Conservation (phyloP, 495 filamentous ascomycete species). For the Penicillium lividum region DNA sequence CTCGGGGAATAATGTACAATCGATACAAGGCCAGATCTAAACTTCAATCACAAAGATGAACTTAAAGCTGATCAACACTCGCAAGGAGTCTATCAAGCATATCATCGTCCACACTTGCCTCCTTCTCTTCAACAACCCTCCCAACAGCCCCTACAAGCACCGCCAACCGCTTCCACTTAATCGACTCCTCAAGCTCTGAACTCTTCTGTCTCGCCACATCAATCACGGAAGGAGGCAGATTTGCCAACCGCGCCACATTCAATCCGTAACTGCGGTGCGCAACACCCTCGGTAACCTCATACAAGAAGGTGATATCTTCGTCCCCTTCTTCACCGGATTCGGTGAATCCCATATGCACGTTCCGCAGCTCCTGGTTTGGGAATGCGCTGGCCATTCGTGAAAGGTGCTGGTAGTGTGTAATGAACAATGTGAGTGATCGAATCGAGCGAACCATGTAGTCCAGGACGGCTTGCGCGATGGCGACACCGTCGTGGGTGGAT, state of each 20-base stretch:
- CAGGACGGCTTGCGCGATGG: conserved; percentile 91
- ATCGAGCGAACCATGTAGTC: conserved; percentile 76
- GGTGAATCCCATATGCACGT: conserved; percentile 83
- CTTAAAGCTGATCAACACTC: conserved; percentile 42
- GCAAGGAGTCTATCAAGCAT: conserved; percentile 38
- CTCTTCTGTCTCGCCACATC: conserved; percentile 80
- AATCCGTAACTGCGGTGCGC: conserved; percentile 92
- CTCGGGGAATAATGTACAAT: conserved; percentile 17
- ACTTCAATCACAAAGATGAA: conserved; percentile 35
- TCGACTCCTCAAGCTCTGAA: conserved; percentile 72
- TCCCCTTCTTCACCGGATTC: conserved; percentile 46
- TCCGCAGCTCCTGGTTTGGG: conserved; percentile 58
- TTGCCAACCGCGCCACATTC: conserved; percentile 87
- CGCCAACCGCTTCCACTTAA: conserved; percentile 57
- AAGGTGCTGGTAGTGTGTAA: conserved; percentile 94
- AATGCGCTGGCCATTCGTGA: conserved; percentile 70
- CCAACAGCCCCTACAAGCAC: conserved; percentile 43
- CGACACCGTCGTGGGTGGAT: conserved; percentile 91
- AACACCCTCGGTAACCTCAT: conserved; percentile 81
- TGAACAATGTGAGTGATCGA: conserved; percentile 81
- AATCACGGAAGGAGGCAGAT: conserved; percentile 72
- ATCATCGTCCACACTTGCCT: conserved; percentile 19
- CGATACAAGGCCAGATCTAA: conserved; percentile 34
- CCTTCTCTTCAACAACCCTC: conserved; percentile 40
- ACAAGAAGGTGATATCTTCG: conserved; percentile 75